Evolutionary conservation across 257 asterid species (phyloP), one percentile per base, ranked within the genome.

Genomic region (Ligustrum vulgare): DNA sequence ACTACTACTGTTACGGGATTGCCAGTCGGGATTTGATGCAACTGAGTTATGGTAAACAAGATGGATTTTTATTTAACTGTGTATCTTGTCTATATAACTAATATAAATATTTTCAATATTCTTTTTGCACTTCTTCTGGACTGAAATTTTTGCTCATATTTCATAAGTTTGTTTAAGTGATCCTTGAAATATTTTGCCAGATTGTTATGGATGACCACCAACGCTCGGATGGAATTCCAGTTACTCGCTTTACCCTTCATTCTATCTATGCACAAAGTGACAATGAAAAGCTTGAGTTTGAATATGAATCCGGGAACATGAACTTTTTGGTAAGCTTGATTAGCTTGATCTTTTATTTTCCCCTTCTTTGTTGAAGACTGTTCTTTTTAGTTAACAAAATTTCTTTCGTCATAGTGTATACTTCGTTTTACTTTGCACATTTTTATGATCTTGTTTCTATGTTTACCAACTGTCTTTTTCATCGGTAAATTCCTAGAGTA

Each of bases 171-270:
- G 67, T 45, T 60, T 15, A 60, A 22, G 16, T 60, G 16, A 23
- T 78, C 72, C 36, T 77, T 69, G 45, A 76, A 80, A 78, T 78
- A 73, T 73, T 76, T 84, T 75, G 72, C 64, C 96, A 95, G 99
- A 93, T 95, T 85, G 93, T 91, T 67, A 93, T 95, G 98, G 99
- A 92, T 82, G 98, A 95, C 83, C 99, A 93, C 84, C 98, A 88
- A 80, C 89, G 96, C 16, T 80, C 93, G 22, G 99, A 95, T 89
- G 99, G 98, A 75, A 95, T 95, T 70, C 97, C 99, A 0, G 97
- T 91, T 65, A 91, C 97, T 4, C 88, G 89, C 76, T 92, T 94
- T 82, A 89, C 94, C 64, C 99, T 92, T 74, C 91, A 86, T 60
- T 94, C 97, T n/a, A 87, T 94, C 35, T 91, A 92, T 85, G 96